A percentile compares a stretch with the other conserved stretches of the same genome.
Conservation (phyloP, 2,329 filamentous ascomycete species). For the Teratosphaeriaceae sp. region DNA sequence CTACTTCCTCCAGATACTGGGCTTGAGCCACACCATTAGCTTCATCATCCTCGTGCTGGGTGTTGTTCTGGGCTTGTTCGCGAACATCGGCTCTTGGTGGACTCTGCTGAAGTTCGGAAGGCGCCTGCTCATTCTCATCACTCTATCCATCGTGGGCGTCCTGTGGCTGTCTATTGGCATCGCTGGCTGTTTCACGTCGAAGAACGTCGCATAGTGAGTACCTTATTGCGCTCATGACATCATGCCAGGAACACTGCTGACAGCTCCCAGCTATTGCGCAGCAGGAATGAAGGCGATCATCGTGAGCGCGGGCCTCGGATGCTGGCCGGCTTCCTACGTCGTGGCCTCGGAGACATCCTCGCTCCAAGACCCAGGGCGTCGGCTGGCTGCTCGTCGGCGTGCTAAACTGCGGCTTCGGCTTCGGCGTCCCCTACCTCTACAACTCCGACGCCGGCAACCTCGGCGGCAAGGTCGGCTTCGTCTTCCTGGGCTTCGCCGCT, state of each 20-base stretch:
- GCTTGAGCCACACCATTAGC: conserved; percentile 25
- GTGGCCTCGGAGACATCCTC: conserved; percentile 40
- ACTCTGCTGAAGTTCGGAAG: conserved; percentile 37
- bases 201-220: conserved; percentile 35
- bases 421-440: conserved; percentile 48
- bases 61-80: conserved; percentile 38
- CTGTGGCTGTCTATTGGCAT: conserved; percentile 44
- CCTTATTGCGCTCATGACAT: too few species aligned
- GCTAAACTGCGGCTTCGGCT: conserved; percentile 16
- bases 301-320: conserved; percentile 35
- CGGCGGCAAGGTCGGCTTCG: conserved; percentile 36
- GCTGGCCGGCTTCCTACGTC: conserved; percentile 40
- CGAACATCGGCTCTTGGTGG: conserved; percentile 39
- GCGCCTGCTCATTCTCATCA: conserved; percentile 32
- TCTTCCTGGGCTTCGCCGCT: conserved; percentile 32
- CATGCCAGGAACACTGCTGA: conserved; percentile 5
- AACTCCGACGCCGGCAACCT: conserved; percentile 40
- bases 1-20: conserved; percentile 30
- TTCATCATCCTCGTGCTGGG: conserved; percentile 37
- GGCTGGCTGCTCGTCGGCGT: conserved; percentile 38
- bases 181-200: conserved; percentile 38
- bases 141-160: conserved; percentile 27
- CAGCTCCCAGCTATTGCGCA: conserved; percentile 33
- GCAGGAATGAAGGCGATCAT: conserved; percentile 41
- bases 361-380: conserved; percentile 40